A percentile compares a stretch with the other conserved stretches of the same genome.
These are phyloP conservation scores for Mycosarcoma maydis DNA, from an alignment of 1,284 basidiomycete species.

Conservation along the genomic window DNA sequence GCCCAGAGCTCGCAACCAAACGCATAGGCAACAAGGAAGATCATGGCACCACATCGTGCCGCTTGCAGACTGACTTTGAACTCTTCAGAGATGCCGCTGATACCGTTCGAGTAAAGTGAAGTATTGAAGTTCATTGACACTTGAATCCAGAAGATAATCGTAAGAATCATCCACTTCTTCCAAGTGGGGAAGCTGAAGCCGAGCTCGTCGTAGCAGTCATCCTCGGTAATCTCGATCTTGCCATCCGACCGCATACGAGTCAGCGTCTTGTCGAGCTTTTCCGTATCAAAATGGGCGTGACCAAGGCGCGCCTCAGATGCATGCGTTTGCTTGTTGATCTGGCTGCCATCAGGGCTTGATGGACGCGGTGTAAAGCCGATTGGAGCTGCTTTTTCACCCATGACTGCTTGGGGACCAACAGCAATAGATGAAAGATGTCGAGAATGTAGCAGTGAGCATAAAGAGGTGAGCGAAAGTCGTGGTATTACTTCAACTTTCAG, in stretches of 20 bases:
- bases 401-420: slow-evolving; percentile 1
- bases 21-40: slow-evolving; percentile 69
- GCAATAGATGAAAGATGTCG: no score
- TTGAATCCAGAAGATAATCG: slow-evolving; percentile 68
- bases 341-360: slow-evolving; percentile 15
- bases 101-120: slow-evolving; percentile 66
- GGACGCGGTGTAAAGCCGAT: slow-evolving; percentile 12
- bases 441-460: no score
- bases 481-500: no score
- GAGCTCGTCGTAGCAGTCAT: slow-evolving; percentile 45
- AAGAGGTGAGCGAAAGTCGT: no score
- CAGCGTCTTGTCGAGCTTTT: slow-evolving; percentile 41
- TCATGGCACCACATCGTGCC: slow-evolving; percentile 68
- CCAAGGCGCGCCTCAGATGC: slow-evolving; percentile 16
- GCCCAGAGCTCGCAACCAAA: slow-evolving; percentile 67
- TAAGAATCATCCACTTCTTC: slow-evolving; percentile 68
- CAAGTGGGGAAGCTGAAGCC: slow-evolving; percentile 61
- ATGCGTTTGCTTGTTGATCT: slow-evolving; percentile 13
- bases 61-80: slow-evolving; percentile 66
- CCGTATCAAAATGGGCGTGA: slow-evolving; percentile 37
- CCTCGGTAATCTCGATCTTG: slow-evolving; percentile 45
- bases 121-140: slow-evolving; percentile 68
- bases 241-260: slow-evolving; percentile 38
- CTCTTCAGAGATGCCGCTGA: slow-evolving; percentile 55
- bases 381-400: slow-evolving; percentile 22